These are phyloP conservation scores for Lachancea dasiensis DNA, from an alignment of 805 yeast genomes.

Conservation along the genomic window DNA sequence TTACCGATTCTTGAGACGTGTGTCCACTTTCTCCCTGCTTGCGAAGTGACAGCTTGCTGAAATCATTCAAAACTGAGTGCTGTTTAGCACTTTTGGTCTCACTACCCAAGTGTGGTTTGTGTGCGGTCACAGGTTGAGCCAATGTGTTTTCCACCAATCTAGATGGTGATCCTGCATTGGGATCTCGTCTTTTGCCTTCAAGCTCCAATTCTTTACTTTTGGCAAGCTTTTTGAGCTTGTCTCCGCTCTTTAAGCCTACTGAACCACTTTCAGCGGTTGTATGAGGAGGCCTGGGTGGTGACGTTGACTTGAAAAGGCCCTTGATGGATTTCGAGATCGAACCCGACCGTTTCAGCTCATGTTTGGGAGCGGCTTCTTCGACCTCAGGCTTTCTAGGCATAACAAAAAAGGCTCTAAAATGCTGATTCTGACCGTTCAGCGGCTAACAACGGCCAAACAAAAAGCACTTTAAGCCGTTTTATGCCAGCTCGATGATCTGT, in stretches of 20 bases:
- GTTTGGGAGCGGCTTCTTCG: slow-evolving; percentile 1
- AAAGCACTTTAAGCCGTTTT: too few species aligned
- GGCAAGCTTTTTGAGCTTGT: slow-evolving; percentile 12
- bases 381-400: slow-evolving; percentile 3
- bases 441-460: slow-evolving; percentile 4
- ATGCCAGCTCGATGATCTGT: too few species aligned
- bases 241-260: slow-evolving; percentile 5
- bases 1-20: slow-evolving; percentile 18
- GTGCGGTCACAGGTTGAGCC: slow-evolving; percentile 2
- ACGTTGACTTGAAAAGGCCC: slow-evolving; percentile 20
- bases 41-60: slow-evolving; percentile 19
- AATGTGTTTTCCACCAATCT: slow-evolving; percentile 1
- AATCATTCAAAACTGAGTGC: slow-evolving; percentile 14
- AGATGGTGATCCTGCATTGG: slow-evolving; percentile 9
- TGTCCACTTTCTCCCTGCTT: slow-evolving; percentile 5
- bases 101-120: slow-evolving; percentile 15
- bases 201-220: slow-evolving; percentile 22
- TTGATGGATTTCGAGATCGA: slow-evolving; percentile 27
- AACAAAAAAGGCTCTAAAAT: neutral
- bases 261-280: slow-evolving; percentile 2
- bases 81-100: slow-evolving; percentile 9
- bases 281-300: slow-evolving; percentile 9
- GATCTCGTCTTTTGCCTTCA: slow-evolving; percentile 13
- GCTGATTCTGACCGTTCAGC: neutral
- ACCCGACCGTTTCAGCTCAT: slow-evolving; percentile 17